A percentile compares a stretch with the other conserved stretches of the same genome.
Conservation (phyloP, 2,329 filamentous ascomycete species). For the Ophiostoma novo-ulmi region DNA sequence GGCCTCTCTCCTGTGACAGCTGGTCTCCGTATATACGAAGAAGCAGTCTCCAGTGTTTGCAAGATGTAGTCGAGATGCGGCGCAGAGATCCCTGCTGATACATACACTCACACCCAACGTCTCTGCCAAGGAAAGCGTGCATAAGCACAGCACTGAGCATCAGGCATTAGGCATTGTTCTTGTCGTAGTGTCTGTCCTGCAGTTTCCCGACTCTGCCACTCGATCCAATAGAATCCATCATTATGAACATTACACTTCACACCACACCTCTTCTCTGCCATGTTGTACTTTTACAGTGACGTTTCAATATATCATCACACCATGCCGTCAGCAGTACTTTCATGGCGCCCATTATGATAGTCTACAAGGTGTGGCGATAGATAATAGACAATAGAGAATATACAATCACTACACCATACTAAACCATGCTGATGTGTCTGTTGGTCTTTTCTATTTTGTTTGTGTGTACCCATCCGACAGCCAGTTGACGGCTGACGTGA, state of each 20-base stretch:
- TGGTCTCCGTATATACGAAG: slow-evolving; percentile 1
- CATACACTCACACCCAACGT: neutral
- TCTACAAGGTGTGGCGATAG: neutral
- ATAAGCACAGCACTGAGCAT: neutral
- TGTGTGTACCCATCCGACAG: no score
- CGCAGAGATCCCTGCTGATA: neutral
- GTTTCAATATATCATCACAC: neutral
- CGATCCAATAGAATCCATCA: neutral
- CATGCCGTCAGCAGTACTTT: neutral
- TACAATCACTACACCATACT: neutral
- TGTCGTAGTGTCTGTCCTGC: neutral
- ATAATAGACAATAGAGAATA: neutral
- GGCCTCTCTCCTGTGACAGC: neutral
- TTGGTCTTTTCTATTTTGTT: no score
- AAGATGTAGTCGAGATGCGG: neutral
- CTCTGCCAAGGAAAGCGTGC: neutral
- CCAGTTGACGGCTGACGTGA: neutral
- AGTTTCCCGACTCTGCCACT: neutral
- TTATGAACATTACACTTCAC: neutral
- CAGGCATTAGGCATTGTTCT: neutral
- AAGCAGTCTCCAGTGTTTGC: neutral
- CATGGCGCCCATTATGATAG: neutral
- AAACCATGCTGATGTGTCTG: neutral
- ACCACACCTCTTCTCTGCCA: neutral
- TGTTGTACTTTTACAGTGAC: neutral